Percentiles rank a stretch among this genome's conserved stretches.
These are phyloP conservation scores for Ceratocystis cacaofunesta DNA, from an alignment of 2,329 filamentous ascomycete species.

Conservation along the genomic window DNA sequence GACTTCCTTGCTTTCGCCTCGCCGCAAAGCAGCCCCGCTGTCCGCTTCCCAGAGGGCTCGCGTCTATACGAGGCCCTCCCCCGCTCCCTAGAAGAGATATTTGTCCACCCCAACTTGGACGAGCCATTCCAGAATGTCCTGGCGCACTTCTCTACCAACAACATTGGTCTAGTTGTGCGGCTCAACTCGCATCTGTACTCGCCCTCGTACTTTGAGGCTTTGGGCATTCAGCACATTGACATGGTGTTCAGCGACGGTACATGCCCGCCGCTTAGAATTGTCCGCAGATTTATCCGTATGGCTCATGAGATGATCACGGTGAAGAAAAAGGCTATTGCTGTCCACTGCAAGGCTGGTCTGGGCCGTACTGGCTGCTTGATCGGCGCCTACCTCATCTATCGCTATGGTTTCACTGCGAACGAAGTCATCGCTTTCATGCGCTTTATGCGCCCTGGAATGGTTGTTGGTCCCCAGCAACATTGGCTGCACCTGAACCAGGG, in stretches of 20 bases:
- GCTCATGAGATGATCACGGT: constrained; percentile 89
- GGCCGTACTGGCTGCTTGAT: constrained; percentile 93
- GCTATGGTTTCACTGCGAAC: constrained; percentile 92
- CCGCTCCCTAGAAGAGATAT: constrained; percentile 57
- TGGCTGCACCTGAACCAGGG: constrained; percentile 97
- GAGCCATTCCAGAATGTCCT: constrained; percentile 92
- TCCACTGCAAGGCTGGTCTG: constrained; percentile 96
- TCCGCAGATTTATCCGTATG: constrained; percentile 85
- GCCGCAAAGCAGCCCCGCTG: constrained; percentile 66
- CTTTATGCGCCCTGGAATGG: constrained; percentile 98
- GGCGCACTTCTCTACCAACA: constrained; percentile 70
- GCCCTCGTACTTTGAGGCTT: constrained; percentile 87
- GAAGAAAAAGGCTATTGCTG: constrained; percentile 83
- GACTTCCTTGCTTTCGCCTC: constrained; percentile 94
- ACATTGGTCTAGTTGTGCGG: constrained; percentile 85
- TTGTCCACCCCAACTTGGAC: constrained; percentile 55
- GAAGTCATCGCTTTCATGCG: constrained; percentile 97
- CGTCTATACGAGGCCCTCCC: constrained; percentile 63
- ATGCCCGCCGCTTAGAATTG: constrained; percentile 75
- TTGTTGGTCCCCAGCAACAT: constrained; percentile 95
- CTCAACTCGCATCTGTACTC: constrained; percentile 94
- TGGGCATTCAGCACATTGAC: constrained; percentile 90
- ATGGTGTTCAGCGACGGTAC: constrained; percentile 99
- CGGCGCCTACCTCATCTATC: constrained; percentile 93
- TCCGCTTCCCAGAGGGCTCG: constrained; percentile 56